Percentiles rank a stretch among this genome's conserved stretches.
These are phyloP conservation scores for Antitrichia curtipendula DNA, from an alignment of 225 moss, liverwort and hornwort species.

Conservation along the genomic window DNA sequence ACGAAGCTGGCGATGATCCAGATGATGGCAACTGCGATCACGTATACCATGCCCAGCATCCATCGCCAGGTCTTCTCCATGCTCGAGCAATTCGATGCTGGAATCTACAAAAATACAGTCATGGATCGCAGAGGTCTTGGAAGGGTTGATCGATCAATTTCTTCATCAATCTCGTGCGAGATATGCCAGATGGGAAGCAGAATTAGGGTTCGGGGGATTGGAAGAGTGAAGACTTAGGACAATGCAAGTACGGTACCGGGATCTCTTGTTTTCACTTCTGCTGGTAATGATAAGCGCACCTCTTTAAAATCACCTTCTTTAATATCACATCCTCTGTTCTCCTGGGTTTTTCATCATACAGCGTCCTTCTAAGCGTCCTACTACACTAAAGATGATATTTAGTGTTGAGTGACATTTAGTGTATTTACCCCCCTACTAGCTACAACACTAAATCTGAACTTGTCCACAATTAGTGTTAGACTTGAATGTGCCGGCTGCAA, in stretches of 20 bases:
- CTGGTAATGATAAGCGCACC: background rate
- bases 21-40: constrained; percentile 68
- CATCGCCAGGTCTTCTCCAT: constrained; percentile 69
- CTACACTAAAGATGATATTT: no score
- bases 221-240: background rate
- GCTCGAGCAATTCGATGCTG: background rate
- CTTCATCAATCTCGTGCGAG: background rate
- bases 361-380: no score
- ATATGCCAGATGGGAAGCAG: background rate
- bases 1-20: constrained; percentile 88
- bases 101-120: background rate
- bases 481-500: no score
- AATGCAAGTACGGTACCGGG: background rate
- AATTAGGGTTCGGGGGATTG: background rate
- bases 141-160: background rate
- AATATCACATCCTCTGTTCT: background rate
- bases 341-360: background rate
- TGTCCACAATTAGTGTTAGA: no score
- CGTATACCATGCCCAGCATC: constrained; percentile 66
- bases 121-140: background rate
- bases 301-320: background rate
- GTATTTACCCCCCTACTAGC: no score
- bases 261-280: background rate
- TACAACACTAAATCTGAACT: no score
- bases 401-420: no score